Conservation (phyloP, 2,329 filamentous ascomycete genomes). For the Pseudogymnoascus sp. region DNA sequence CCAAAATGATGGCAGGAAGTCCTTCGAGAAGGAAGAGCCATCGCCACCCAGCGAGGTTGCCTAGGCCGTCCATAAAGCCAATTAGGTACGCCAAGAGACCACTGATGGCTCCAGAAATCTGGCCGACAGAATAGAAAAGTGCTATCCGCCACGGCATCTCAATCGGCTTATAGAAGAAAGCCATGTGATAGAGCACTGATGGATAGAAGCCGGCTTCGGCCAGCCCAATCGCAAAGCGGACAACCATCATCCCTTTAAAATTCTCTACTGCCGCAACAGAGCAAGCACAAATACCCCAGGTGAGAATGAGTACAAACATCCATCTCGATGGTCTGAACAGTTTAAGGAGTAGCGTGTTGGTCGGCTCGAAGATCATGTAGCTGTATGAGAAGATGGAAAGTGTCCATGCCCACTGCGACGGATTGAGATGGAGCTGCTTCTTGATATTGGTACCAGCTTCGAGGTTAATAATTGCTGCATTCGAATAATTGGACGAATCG, state of each 20-base stretch:
- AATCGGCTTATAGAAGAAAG: conserved; percentile 33
- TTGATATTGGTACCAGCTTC: conserved; percentile 35
- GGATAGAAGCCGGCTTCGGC: conserved; percentile 34
- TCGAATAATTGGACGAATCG: conserved; percentile 34
- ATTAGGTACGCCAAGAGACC: conserved; percentile 33
- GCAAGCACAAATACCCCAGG: conserved; percentile 33
- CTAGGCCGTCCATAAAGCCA: conserved; percentile 31
- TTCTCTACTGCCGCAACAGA: conserved; percentile 31
- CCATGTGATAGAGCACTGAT: conserved; percentile 32
- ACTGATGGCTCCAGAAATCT: conserved; percentile 29
- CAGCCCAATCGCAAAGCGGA: conserved; percentile 32
- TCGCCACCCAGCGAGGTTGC: conserved; percentile 30
- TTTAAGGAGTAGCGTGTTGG: conserved; percentile 33
- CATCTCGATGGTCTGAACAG: conserved; percentile 27
- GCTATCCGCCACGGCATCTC: conserved; percentile 33
- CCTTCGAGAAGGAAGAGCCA: conserved; percentile 35
- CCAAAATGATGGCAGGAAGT: conserved; percentile 28
- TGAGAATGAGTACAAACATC: conserved; percentile 25
- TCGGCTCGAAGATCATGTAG: conserved; percentile 34
- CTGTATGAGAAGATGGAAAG: conserved; percentile 35
- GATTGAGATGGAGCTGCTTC: conserved; percentile 29
- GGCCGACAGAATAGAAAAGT: conserved; percentile 32
- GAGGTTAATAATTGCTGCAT: conserved; percentile 36
- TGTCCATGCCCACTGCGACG: conserved; percentile 34
- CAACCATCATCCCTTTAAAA: conserved; percentile 33